Percentiles rank a stretch among this genome's conserved stretches.
These are phyloP conservation scores for Penicillium cataractarum DNA, from an alignment of 495 filamentous ascomycete genomes.

Conservation along the genomic window DNA sequence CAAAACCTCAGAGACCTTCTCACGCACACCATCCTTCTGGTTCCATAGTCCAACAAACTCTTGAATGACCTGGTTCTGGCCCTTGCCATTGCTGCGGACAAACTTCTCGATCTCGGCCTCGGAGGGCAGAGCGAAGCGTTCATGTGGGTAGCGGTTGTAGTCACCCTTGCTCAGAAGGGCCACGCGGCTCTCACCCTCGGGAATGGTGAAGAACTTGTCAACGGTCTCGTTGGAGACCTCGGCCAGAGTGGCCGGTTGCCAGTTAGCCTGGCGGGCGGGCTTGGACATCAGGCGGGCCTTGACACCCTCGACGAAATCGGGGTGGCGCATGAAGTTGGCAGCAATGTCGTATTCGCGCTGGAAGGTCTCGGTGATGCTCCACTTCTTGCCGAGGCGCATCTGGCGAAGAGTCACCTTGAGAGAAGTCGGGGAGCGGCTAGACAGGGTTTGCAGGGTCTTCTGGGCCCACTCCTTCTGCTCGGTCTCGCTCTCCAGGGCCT, in stretches of 20 bases:
- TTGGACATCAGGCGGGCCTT: conserved; percentile 72
- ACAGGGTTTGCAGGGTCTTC: conserved; percentile 70
- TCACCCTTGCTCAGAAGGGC: conserved; percentile 54
- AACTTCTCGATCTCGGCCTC: conserved; percentile 68
- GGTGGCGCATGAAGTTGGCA: conserved; percentile 78
- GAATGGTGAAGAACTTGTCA: conserved; percentile 60
- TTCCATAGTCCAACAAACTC: conserved; percentile 38
- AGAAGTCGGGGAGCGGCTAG: conserved; percentile 76
- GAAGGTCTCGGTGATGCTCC: conserved; percentile 84
- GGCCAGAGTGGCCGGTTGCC: conserved; percentile 71
- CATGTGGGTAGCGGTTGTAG: conserved; percentile 72
- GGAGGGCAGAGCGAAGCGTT: conserved; percentile 66
- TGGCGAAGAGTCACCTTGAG: conserved; percentile 80
- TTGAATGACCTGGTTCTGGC: conserved; percentile 22
- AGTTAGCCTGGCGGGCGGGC: conserved; percentile 59
- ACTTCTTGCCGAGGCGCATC: conserved; percentile 72
- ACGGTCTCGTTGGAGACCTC: conserved; percentile 59
- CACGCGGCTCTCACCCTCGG: conserved; percentile 48
- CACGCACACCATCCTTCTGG: conserved; percentile 43
- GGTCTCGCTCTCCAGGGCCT: conserved; percentile 63
- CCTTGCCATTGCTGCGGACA: conserved; percentile 36
- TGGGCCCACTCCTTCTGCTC: conserved; percentile 69
- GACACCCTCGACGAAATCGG: conserved; percentile 88
- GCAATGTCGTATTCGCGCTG: conserved; percentile 80
- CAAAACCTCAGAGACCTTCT: conserved; percentile 47